These are phyloP conservation scores for Alternaria sp. DNA, from an alignment of 2,329 filamentous ascomycete genomes.

Conservation along the genomic window DNA sequence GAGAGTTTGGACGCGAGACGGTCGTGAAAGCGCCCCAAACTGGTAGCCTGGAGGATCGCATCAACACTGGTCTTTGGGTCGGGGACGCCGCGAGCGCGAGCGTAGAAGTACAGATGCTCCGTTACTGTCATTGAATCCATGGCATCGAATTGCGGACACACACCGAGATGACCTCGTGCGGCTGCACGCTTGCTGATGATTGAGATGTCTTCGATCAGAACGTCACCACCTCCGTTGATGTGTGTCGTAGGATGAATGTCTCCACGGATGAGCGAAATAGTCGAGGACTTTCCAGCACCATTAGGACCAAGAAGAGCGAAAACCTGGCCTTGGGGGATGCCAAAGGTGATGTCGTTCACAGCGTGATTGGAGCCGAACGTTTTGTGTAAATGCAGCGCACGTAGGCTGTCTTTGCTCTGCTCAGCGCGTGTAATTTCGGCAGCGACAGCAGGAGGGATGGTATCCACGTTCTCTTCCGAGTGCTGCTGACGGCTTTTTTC, in stretches of 20 bases:
- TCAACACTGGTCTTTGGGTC: conserved; percentile 78
- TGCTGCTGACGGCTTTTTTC: conserved; percentile 47
- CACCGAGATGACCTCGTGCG: conserved; percentile 80
- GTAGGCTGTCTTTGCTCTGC: conserved; percentile 69
- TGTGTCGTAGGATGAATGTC: conserved; percentile 74
- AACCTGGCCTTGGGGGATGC: conserved; percentile 78
- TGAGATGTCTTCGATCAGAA: conserved; percentile 79
- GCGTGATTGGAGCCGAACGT: conserved; percentile 74
- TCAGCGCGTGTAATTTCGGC: conserved; percentile 70
- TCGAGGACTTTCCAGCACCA: conserved; percentile 89
- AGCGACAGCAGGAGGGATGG: conserved; percentile 63
- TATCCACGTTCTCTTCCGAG: conserved; percentile 51
- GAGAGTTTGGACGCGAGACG: conserved; percentile 81
- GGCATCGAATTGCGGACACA: conserved; percentile 79
- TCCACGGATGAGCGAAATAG: conserved; percentile 87
- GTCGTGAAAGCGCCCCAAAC: conserved; percentile 71
- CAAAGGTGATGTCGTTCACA: conserved; percentile 88
- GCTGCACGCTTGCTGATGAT: conserved; percentile 74
- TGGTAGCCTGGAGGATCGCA: conserved; percentile 80
- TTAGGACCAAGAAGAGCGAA: conserved; percentile 91
- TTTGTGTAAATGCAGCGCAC: conserved; percentile 82
- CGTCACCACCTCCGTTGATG: conserved; percentile 69
- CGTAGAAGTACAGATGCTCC: conserved; percentile 89
- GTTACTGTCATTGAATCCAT: conserved; percentile 89
- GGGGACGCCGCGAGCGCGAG: conserved; percentile 77